Conservation (phyloP, 1,284 basidiomycete genomes). For the Gomphus sp. region DNA sequence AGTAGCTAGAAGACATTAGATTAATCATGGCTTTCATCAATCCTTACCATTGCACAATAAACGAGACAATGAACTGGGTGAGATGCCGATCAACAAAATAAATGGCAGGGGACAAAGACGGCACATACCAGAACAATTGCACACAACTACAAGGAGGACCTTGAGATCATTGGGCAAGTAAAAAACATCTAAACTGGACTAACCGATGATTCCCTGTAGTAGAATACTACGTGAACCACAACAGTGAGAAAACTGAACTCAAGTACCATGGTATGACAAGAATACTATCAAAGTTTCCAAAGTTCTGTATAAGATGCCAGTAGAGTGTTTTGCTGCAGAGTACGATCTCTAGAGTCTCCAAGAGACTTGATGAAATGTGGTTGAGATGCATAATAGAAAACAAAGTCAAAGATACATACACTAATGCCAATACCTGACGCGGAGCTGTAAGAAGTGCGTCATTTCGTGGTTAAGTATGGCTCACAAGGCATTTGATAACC, state of each 20-base stretch:
- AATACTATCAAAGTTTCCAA: not conserved
- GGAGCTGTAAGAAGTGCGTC: not conserved
- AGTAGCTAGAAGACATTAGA: not conserved
- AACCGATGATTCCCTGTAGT: not conserved
- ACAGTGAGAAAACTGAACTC: no score
- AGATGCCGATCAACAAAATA: not conserved
- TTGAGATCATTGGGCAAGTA: not conserved
- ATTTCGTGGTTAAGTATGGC: not conserved
- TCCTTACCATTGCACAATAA: not conserved
- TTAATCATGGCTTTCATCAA: not conserved
- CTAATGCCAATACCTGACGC: not conserved
- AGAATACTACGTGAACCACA: not conserved
- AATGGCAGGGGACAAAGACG: not conserved
- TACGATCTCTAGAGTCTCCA: not conserved
- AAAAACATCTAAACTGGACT: not conserved
- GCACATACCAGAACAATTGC: not conserved
- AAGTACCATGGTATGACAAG: not conserved
- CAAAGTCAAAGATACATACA: not conserved
- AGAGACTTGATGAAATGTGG: not conserved
- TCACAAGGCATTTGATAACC: not conserved
- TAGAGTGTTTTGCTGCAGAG: not conserved
- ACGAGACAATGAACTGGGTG: not conserved
- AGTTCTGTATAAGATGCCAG: not conserved
- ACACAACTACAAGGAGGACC: not conserved
- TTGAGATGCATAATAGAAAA: not conserved